These are phyloP conservation scores for Fonsecaea erecta DNA, from an alignment of 2,329 filamentous ascomycete genomes.

Conservation along the genomic window DNA sequence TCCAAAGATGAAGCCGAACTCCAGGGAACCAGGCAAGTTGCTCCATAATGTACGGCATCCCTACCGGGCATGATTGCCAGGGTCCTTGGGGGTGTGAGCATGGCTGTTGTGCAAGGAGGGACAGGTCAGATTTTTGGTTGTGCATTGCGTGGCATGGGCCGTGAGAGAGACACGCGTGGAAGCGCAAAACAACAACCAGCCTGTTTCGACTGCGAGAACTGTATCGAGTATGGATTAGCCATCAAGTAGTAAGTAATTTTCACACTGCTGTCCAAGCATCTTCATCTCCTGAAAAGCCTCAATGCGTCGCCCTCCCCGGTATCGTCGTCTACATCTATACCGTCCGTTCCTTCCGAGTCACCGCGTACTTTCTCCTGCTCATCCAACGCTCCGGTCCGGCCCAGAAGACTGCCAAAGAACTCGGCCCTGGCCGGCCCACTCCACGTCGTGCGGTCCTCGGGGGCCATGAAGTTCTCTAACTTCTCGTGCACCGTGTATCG, in stretches of 20 bases:
- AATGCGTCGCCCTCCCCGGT: conserved; percentile 42
- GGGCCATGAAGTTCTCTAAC: conserved; percentile 96
- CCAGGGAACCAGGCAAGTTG: too few relatives aligned
- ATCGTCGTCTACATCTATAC: conserved; percentile 19
- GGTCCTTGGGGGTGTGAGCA: too few relatives aligned
- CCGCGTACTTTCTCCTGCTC: conserved; percentile 59
- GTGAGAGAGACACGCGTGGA: too few relatives aligned
- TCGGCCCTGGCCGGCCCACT: conserved; percentile 76
- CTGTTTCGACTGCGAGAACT: background rate
- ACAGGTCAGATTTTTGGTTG: too few relatives aligned
- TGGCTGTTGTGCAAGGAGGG: too few relatives aligned
- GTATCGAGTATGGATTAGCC: background rate
- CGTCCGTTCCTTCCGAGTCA: conserved; percentile 50
- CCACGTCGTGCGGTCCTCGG: conserved; percentile 75
- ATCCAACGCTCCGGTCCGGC: conserved; percentile 68
- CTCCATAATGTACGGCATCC: too few relatives aligned
- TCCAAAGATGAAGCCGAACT: background rate
- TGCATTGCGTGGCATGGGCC: too few relatives aligned
- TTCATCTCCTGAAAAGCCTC: conserved; percentile 39
- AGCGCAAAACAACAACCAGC: too few relatives aligned
- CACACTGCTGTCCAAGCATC: too few relatives aligned
- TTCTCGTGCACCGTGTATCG: conserved; percentile 96
- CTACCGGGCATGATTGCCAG: too few relatives aligned
- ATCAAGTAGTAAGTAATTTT: too few relatives aligned
- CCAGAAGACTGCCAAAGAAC: conserved; percentile 76